Evolutionary conservation across 1,284 basidiomycete genomes (phyloP).

Genomic region (Cutaneotrichosporon arboriforme): DNA sequence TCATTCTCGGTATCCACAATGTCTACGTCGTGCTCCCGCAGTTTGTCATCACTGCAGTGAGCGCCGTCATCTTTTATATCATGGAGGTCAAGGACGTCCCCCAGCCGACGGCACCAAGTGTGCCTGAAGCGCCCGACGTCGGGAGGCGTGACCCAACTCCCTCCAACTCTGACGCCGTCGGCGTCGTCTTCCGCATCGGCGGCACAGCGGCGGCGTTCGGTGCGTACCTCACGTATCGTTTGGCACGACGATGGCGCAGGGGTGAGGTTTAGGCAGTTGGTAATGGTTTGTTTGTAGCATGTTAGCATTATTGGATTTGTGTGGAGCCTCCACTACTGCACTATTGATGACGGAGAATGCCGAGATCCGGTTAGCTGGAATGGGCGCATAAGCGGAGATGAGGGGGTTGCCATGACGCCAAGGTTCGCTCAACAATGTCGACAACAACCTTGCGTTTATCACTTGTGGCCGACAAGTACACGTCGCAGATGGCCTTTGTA

Average conservation of each 20-base stretch:
- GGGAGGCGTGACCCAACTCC: not conserved
- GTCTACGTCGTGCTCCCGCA: slow-evolving; percentile 71
- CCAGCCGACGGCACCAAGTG: not conserved
- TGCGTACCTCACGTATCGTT: slow-evolving; percentile 15
- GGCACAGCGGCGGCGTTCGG: slow-evolving; percentile 14
- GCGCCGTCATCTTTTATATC: slow-evolving; percentile 50
- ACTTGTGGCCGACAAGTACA: too few relatives aligned
- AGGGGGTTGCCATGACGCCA: too few relatives aligned
- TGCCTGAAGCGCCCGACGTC: not conserved
- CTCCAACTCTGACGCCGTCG: slow-evolving; percentile 11
- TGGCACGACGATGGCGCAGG: slow-evolving; percentile 10
- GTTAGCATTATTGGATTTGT: too few relatives aligned
- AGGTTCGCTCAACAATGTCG: too few relatives aligned
- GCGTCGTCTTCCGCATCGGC: slow-evolving; percentile 18
- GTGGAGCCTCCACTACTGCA: too few relatives aligned
- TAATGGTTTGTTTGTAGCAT: too few relatives aligned
- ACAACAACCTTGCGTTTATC: too few relatives aligned
- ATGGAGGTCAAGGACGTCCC: slow-evolving; percentile 35
- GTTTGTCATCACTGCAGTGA: slow-evolving; percentile 52
- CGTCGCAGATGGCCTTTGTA: too few relatives aligned
- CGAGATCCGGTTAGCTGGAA: too few relatives aligned
- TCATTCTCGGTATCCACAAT: slow-evolving; percentile 87
- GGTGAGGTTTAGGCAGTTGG: not conserved
- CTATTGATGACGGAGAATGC: too few relatives aligned
- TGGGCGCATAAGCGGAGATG: too few relatives aligned